A percentile compares a stretch with the other conserved stretches of the same genome.
Evolutionary conservation across 2,329 filamentous ascomycete genomes (phyloP).

Genomic region (Gremmenia infestans): DNA sequence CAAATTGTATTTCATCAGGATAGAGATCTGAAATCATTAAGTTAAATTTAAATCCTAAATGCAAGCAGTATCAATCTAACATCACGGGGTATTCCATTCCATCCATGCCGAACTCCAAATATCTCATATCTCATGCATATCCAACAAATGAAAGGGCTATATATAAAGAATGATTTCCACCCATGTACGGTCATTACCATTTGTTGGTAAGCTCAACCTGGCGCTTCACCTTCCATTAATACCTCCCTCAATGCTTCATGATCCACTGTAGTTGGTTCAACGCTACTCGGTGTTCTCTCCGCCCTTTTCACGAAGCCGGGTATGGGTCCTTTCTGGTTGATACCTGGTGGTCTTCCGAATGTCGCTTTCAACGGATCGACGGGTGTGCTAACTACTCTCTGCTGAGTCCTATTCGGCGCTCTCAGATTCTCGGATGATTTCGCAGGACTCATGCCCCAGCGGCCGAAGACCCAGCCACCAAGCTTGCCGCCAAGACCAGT

Average conservation of each 20-base stretch:
- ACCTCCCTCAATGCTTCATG: conserved; percentile 29
- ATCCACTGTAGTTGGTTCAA: conserved; percentile 25
- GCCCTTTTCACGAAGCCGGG: conserved; percentile 57
- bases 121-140: not conserved
- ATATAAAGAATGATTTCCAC: not conserved
- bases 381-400: conserved; percentile 31
- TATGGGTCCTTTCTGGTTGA: conserved; percentile 73
- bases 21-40: not conserved
- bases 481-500: conserved; percentile 45
- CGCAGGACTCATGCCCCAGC: conserved; percentile 53
- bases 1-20: not conserved
- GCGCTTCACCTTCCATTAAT: conserved; percentile 17
- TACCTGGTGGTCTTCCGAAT: conserved; percentile 56
- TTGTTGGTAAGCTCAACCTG: not conserved
- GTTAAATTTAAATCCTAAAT: not conserved
- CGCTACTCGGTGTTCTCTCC: conserved; percentile 28
- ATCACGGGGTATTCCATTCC: not conserved
- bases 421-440: conserved; percentile 27
- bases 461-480: conserved; percentile 61
- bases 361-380: conserved; percentile 33
- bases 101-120: not conserved
- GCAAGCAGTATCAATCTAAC: not conserved
- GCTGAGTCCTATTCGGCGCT: not conserved
- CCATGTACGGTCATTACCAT: not conserved
- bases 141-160: not conserved